These are phyloP conservation scores for Fusarium sp. DNA, from an alignment of 2,329 filamentous ascomycete species.

Conservation along the genomic window DNA sequence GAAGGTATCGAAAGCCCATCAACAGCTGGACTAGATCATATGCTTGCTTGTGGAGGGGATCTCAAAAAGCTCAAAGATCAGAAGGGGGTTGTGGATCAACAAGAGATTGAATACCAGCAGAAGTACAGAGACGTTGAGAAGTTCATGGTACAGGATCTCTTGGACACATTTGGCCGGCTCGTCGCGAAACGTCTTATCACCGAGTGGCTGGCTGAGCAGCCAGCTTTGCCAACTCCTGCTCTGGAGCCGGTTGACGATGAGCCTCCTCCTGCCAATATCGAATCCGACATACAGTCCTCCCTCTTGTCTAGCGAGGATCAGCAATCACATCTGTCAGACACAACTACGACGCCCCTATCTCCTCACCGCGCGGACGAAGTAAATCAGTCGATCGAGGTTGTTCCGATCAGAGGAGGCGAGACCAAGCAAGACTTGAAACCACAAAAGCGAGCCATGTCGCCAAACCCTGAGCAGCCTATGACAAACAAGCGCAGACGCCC, in stretches of 20 bases:
- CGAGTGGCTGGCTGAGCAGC: background rate
- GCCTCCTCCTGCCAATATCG: background rate
- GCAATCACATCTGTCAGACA: background rate
- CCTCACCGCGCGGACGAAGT: background rate
- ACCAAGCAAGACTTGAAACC: background rate
- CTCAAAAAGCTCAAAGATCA: background rate
- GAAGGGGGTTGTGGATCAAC: background rate
- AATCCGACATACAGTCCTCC: too few relatives aligned
- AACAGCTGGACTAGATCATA: background rate
- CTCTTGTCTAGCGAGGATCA: background rate
- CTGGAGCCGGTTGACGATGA: too few relatives aligned
- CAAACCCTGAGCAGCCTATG: background rate
- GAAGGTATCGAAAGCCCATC: background rate
- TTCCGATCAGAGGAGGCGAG: background rate
- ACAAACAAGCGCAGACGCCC: background rate
- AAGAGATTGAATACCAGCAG: background rate
- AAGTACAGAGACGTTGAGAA: background rate
- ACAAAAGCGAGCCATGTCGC: background rate
- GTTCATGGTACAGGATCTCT: background rate
- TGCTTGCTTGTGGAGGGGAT: too few relatives aligned
- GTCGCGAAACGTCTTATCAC: rapidly evolving
- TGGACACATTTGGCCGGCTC: background rate
- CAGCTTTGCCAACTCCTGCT: background rate
- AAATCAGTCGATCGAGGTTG: background rate
- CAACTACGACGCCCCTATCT: background rate